Evolutionary conservation across 2,329 filamentous ascomycete species (phyloP), one percentile per base, ranked within the genome.

Genomic region (Cladosporium oxysporum): DNA sequence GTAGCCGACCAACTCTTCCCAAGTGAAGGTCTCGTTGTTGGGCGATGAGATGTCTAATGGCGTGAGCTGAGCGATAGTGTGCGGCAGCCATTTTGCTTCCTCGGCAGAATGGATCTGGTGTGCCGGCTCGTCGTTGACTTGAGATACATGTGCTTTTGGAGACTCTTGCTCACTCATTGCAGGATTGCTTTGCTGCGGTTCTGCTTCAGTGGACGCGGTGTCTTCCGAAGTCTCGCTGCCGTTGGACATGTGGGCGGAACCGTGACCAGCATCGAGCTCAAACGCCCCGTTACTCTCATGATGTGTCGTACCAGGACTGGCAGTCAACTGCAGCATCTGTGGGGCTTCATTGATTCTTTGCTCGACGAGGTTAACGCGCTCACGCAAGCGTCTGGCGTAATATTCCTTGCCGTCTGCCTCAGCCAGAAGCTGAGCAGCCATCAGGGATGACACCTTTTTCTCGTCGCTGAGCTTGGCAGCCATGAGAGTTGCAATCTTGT

Each of bases 1-100:
- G 16, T 69, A 66, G n/a, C 73, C 68, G 29, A 70, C 68, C 18
- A 83, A 71, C 66, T 82, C 78, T 29, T 78, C 74, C 31, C 70
- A 74, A 11, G 73, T 71, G 70, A 83, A 83, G 16, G 76, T 77
- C 23, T 72, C 66, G 63, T 67, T 75, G n/a, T 70, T 60, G 2
- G 64, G 60, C 31, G 31, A 47, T 28, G 65, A 12, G 21, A 63
- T 28, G 2, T 69, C 21, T 5, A 77, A 67, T 0, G 70, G 37
- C 2, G 69, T 58, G n/a, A 83, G 71, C 1, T 69, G 71, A 23
- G 70, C 74, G 31, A 82, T 71, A 44, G 72, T 77, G 49, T 73
- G 66, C 0, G 81, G 81, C 57, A 72, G 72, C 79, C 79, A 82
- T 10, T 62, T 16, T 33, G 28, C 29, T 18, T 33, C 26, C 16